Base-by-base conservation (phyloP, 164 flowering plant genomes). In the Dillenia turbinata region DNA sequence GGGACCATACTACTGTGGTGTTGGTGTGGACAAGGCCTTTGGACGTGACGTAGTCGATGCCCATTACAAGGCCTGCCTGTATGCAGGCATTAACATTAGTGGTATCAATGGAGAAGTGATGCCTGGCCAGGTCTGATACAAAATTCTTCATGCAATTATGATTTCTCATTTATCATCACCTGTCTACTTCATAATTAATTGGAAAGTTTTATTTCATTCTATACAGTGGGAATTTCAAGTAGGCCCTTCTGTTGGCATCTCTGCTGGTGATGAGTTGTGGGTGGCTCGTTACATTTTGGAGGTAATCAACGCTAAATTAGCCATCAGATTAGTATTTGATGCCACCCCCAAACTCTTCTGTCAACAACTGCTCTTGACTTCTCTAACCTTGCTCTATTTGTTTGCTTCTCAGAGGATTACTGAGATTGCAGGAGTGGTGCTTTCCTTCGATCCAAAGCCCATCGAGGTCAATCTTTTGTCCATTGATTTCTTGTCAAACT, bases 1-100 rank as follows among this genome's bases (percentile, higher is more conserved):
- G 71, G 77, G 77, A 47, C 77, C 77, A 13, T 74, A 74, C 71
- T 74, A 74, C 53, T 74, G 77, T 47, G 77, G 77, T 44, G 54
- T 59, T 51, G 77, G 77, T 11, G 77, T 70, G 10, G 77, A 74
- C 66, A 74, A 74, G 33, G 77, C 73, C 9, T 70, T 69, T 50
- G 77, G 77, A 14, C 53, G 77, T 1, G 77, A 74, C 56, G 63
- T 74, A 40, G 77, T 74, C 6, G 77, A 74, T 60, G 26, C 76
- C 49, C 76, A 73, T 33, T 73, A 73, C 60, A 73, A 73, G 51
- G 76, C 76, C 2, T 68, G 73, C 62, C 60, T 69, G 17, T 73
- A 61, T 69, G 77, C 77, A 44, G 77, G 77, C 1, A 66, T 73
- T 14, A 73, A 69, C 65, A 73, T 73, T 45, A 66, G 77, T 53